Evolutionary conservation across 1,284 basidiomycete genomes (phyloP), one percentile per base, ranked within the genome.

Genomic region (Hemileia vastatrix): DNA sequence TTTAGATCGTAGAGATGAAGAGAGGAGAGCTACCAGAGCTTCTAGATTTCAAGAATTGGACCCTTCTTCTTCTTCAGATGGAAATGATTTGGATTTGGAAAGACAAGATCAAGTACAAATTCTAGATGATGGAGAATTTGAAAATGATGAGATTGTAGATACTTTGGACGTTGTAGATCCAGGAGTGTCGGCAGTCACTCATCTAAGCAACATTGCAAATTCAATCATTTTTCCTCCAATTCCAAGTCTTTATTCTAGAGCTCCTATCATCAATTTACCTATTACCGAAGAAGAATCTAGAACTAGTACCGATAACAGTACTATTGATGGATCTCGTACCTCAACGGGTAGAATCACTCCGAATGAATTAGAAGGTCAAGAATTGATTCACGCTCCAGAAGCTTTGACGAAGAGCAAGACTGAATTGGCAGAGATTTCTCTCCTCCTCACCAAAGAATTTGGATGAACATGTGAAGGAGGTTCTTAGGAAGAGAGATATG

Each of bases 101-200:
- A 40, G 36, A 40, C 36, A 40, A 40, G 27, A 27, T 27, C 27
- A n/a, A n/a, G n/a, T n/a, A n/a, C n/a, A n/a, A n/a, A n/a, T n/a
- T n/a, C n/a, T n/a, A n/a, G 50, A 56, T 18, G 65, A 67, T 19
- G 64, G 60, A 19, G 54, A 68, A 23, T 81, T 82, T 66, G 85
- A 86, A 68, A 81, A 83, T 61, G 84, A 86, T 68, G 84, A 86
- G 66, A 81, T 87, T 64, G 84, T 87, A 6, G 85, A 87, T 66
- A 84, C 86, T 72, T 74, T 89, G 68, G 87, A 88, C 73, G 86
- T 84, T 49, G 86, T 89, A 65, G 87, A 89, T 71, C 82, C 85
- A 9, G 84, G 86, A 70, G 81, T 89, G 36, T 81, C 83, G 23
- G 83, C 84, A 1, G 81, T 88, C 6, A 83, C 85, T 4, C 83